phyloP scores from a whole-genome alignment of 495 filamentous ascomycete genomes.

The Podospora pseudoanserina region DNA sequence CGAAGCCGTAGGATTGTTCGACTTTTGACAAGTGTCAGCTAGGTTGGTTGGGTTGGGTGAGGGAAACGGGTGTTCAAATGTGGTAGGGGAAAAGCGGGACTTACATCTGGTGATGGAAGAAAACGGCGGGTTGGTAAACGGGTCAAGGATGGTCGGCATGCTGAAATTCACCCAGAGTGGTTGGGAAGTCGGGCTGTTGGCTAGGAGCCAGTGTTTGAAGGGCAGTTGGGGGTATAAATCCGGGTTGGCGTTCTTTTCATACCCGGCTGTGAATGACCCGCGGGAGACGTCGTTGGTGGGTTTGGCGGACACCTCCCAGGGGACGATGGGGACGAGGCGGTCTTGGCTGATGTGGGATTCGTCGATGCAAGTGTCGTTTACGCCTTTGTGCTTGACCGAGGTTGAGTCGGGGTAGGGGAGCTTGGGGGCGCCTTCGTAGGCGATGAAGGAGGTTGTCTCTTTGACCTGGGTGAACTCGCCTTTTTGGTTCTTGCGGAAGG shows the following conservation, averaged over 20 bases:
- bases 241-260: constrained; percentile 2
- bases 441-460: constrained; percentile 10
- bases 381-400: constrained; percentile 8
- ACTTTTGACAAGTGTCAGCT: background rate
- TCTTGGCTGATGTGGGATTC: constrained; percentile 3
- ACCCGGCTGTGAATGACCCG: constrained; percentile 8
- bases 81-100: background rate
- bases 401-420: background rate
- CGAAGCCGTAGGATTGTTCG: constrained; percentile 7
- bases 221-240: background rate
- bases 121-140: background rate
- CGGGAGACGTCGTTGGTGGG: constrained; percentile 11
- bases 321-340: constrained; percentile 10
- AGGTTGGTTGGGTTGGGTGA: background rate
- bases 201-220: constrained; percentile 12
- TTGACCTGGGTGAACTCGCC: constrained; percentile 24
- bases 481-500: constrained; percentile 6
- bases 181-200: background rate
- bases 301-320: constrained; percentile 7
- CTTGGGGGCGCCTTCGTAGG: constrained; percentile 1
- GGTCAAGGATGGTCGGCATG: constrained; percentile 15
- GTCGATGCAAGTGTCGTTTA: constrained; percentile 10
- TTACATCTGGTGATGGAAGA: constrained; percentile 7
- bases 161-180: constrained; percentile 16
- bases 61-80: background rate